A percentile compares a stretch with the other conserved stretches of the same genome.
These are phyloP conservation scores for Capronia epimyces DNA, from an alignment of 2,329 filamentous ascomycete species.

Conservation along the genomic window DNA sequence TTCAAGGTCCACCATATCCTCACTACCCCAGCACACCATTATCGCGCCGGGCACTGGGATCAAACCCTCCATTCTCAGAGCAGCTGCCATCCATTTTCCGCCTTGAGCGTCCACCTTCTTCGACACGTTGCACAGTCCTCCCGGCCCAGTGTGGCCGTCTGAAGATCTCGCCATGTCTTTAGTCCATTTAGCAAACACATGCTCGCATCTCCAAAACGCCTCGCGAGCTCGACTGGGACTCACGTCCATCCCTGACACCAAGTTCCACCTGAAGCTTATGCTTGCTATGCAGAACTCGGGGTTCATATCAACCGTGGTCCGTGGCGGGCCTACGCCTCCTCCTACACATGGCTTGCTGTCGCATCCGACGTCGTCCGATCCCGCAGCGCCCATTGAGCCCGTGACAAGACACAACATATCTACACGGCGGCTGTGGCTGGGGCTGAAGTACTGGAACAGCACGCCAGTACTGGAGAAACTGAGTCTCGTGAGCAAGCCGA, in stretches of 20 bases:
- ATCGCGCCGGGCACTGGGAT: too few species aligned
- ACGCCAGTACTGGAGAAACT: constrained; percentile 69
- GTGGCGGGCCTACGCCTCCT: constrained; percentile 59
- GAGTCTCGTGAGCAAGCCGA: constrained; percentile 66
- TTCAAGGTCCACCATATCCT: too few species aligned
- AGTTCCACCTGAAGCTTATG: constrained; percentile 70
- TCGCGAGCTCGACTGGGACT: constrained; percentile 75
- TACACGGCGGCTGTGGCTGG: constrained; percentile 73
- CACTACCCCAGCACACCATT: too few species aligned
- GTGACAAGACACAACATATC: constrained; percentile 68
- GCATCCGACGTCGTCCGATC: constrained; percentile 40
- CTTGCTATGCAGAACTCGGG: constrained; percentile 76
- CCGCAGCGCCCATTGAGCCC: constrained; percentile 40
- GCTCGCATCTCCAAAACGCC: constrained; percentile 87
- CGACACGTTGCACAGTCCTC: neutral
- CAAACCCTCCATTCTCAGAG: neutral
- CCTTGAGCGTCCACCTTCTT: neutral
- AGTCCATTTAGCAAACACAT: constrained; percentile 69
- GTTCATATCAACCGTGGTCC: constrained; percentile 73
- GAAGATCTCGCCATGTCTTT: constrained; percentile 57
- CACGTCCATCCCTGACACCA: constrained; percentile 74
- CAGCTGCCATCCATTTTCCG: too few species aligned
- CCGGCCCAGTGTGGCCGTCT: neutral
- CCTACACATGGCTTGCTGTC: constrained; percentile 50
- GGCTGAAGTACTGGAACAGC: constrained; percentile 83